Conservation (phyloP, 257 asterid genomes). For the Nemophila menziesii region DNA sequence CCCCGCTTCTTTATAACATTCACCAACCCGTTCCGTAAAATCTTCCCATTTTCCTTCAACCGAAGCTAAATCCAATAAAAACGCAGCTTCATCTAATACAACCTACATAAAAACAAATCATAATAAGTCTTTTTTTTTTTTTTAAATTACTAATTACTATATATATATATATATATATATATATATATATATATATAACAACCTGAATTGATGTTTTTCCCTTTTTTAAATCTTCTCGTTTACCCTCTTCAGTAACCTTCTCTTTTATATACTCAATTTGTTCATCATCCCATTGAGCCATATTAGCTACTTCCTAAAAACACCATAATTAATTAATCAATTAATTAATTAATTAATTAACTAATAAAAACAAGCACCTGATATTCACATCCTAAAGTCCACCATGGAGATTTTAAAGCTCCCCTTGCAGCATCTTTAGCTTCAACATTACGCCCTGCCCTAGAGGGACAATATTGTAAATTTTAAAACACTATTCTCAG, state of each 20-base stretch:
- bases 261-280: slow-evolving; percentile 88
- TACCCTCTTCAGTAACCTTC: slow-evolving; percentile 77
- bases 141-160: too few species aligned
- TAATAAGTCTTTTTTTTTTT: background rate
- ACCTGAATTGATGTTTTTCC: slow-evolving; percentile 95
- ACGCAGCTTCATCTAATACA: slow-evolving; percentile 90
- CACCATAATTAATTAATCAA: too few species aligned
- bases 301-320: slow-evolving; percentile 66
- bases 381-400: slow-evolving; percentile 88
- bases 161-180: too few species aligned
- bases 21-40: slow-evolving; percentile 49
- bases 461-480: slow-evolving; percentile 12
- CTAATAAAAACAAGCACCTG: too few species aligned
- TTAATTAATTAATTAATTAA: too few species aligned
- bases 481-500: slow-evolving; percentile 1
- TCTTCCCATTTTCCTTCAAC: slow-evolving; percentile 85
- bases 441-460: slow-evolving; percentile 72
- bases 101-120: slow-evolving; percentile 28
- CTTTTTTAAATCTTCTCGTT: slow-evolving; percentile 67
- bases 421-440: slow-evolving; percentile 93
- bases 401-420: slow-evolving; percentile 95
- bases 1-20: slow-evolving; percentile 65
- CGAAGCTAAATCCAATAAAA: slow-evolving; percentile 85
- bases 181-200: too few species aligned
- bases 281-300: slow-evolving; percentile 95